A percentile compares a stretch with the other conserved stretches of the same genome.
Conservation (phyloP, 139 green algal genomes). For the Diplosphaera chodatii region DNA sequence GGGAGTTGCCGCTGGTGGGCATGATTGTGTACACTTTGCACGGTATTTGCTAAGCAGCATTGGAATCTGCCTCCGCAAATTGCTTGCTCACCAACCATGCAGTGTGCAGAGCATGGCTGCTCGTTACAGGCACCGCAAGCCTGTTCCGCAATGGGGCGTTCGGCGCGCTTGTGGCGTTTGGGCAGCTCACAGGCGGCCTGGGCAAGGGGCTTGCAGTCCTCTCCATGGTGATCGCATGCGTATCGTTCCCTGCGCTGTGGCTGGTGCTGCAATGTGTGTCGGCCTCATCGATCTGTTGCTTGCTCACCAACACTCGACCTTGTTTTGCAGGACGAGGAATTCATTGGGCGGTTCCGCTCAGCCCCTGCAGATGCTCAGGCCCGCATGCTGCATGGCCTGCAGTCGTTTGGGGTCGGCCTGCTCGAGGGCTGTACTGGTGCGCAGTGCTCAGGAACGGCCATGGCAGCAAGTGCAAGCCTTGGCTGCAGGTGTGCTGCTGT, state of each 20-base stretch:
- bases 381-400: constrained; percentile 20
- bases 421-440: constrained; percentile 39
- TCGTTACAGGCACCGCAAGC: constrained; percentile 23
- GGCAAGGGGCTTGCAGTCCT: constrained; percentile 40
- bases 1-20: constrained; percentile 15
- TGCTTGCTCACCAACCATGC: no score
- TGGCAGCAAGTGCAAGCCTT: no score
- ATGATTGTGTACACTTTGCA: not conserved
- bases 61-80: no score
- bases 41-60: no score
- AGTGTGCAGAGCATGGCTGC: no score
- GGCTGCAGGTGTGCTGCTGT: no score
- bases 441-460: not conserved
- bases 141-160: constrained; percentile 45
- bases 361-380: constrained; percentile 12
- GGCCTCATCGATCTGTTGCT: no score
- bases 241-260: no score
- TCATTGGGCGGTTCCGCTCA: constrained; percentile 37
- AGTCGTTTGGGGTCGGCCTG: constrained; percentile 34
- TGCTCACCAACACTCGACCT: no score
- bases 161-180: constrained; percentile 40
- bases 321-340: constrained; percentile 35
- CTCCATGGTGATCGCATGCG: constrained; percentile 17
- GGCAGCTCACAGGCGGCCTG: constrained; percentile 32
- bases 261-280: no score